These are phyloP conservation scores for Serendipita sp. DNA, from an alignment of 1,284 basidiomycete genomes.

Conservation along the genomic window DNA sequence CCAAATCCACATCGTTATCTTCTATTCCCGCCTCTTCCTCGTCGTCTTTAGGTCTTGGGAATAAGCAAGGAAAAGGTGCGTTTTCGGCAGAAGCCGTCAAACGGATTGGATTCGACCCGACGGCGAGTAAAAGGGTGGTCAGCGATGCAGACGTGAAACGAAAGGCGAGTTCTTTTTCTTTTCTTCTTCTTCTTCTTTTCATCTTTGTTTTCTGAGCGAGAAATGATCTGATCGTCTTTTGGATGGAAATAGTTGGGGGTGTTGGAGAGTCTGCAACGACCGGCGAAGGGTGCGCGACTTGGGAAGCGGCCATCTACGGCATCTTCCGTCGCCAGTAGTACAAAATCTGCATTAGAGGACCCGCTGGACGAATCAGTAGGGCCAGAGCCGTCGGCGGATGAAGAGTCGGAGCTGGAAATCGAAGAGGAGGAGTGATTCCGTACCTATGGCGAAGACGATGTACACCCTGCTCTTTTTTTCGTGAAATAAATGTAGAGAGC, in stretches of 20 bases:
- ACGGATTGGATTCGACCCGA: slow-evolving; percentile 41
- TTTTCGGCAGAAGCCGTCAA: slow-evolving; percentile 54
- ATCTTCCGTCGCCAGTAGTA: not conserved
- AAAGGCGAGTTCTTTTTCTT: not conserved
- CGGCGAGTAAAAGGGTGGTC: not conserved
- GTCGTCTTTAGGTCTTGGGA: slow-evolving; percentile 8
- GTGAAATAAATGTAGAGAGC: too few species aligned
- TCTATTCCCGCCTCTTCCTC: not conserved
- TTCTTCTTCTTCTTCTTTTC: too few species aligned
- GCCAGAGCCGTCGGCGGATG: not conserved
- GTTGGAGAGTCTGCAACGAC: not conserved
- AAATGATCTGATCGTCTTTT: not conserved
- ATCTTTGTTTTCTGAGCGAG: not conserved
- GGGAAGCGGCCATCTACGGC: not conserved
- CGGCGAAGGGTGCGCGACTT: not conserved
- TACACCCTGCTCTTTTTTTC: too few species aligned
- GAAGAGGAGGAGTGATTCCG: not conserved
- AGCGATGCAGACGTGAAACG: slow-evolving; percentile 1
- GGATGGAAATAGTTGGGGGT: not conserved
- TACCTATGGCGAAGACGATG: too few species aligned
- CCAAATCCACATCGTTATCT: not conserved
- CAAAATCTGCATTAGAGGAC: not conserved
- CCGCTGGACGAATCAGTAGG: not conserved
- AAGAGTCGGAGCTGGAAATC: not conserved
- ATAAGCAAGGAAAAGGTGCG: slow-evolving; percentile 26